Base-by-base conservation (phyloP, 2,329 filamentous ascomycete genomes). In the Aureobasidium sp. region DNA sequence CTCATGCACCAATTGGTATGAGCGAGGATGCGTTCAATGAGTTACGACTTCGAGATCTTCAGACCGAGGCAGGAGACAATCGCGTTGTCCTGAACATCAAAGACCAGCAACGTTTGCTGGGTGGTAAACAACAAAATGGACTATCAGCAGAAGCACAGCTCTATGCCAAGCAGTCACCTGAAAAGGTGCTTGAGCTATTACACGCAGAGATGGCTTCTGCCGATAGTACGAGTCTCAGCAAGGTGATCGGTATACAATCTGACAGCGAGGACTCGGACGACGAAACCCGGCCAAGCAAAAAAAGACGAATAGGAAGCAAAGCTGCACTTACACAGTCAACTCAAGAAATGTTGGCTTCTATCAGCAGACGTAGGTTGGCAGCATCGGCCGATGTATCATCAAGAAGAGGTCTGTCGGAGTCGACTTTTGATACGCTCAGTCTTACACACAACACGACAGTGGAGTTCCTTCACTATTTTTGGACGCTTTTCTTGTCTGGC, bases 401-500 rank as follows among this genome's bases (percentile, higher is more conserved):
- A 66, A 63, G 55, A 65, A 51, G 63, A 65, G 74, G 73, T 20
- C 71, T 81, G 0, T 73, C 72, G 13, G 71, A 75, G 61, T 59
- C 73, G 2, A 77, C 85, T 1, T 86, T 85, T 66, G 85, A 88
- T 66, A 82, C 82, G 20, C 71, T 89, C n/a, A 81, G 79, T 13
- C 80, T 89, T 61, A 96, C 93, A 0, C 92, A 97, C 72, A 92
- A 92, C 59, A 99, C 94, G 0, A 95, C 91, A 0, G 88, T 90
- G 41, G 94, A 99, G 71, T 99, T 97, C 70, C 79, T 99, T n/a
- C 90, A 93, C 69, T 95, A 97, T 73, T 99, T 99, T 78, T 99
- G 93, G 93, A 83, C 85, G 37, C 86, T 92, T 0, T 99, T 96
- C 71, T 81, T 96, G 29, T 97, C 92, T 0, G 93, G 92, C 15